A percentile compares a stretch with the other conserved stretches of the same genome.
These are phyloP conservation scores for Gonapodya sp. DNA, from an alignment of 192 early-diverging fungal genomes.

Conservation along the genomic window DNA sequence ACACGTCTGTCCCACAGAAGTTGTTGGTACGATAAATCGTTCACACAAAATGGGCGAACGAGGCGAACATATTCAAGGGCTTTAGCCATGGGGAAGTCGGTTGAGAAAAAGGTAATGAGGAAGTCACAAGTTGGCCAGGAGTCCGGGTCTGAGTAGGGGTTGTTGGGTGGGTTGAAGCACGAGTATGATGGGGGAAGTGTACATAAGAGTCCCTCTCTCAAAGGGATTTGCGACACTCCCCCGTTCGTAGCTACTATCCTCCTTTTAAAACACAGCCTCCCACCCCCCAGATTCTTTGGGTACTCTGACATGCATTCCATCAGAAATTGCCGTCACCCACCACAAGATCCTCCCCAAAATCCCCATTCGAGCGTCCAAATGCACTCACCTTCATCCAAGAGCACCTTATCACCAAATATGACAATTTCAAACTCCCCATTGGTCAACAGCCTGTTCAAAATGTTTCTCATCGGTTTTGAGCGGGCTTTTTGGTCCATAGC, in stretches of 20 bases:
- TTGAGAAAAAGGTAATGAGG: constrained; percentile 93
- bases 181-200: neutral
- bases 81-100: constrained; percentile 86
- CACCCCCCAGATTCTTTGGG: no score
- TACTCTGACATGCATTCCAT: no score
- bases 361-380: neutral
- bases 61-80: constrained; percentile 80
- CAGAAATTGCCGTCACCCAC: no score
- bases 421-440: constrained; percentile 69
- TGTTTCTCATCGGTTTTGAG: constrained; percentile 93
- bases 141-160: constrained; percentile 48
- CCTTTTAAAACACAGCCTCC: no score
- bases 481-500: constrained; percentile 42
- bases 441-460: constrained; percentile 51
- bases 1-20: constrained; percentile 83
- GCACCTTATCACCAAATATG: constrained; percentile 94
- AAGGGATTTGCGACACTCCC: neutral
- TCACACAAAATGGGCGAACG: constrained; percentile 78
- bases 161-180: neutral
- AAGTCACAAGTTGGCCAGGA: constrained; percentile 93
- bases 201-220: neutral
- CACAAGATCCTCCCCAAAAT: neutral
- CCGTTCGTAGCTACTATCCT: no score
- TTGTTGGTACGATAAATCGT: constrained; percentile 82
- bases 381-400: constrained; percentile 75